Conservation (phyloP, 129 eudicot species). For the Tagetes patula region DNA sequence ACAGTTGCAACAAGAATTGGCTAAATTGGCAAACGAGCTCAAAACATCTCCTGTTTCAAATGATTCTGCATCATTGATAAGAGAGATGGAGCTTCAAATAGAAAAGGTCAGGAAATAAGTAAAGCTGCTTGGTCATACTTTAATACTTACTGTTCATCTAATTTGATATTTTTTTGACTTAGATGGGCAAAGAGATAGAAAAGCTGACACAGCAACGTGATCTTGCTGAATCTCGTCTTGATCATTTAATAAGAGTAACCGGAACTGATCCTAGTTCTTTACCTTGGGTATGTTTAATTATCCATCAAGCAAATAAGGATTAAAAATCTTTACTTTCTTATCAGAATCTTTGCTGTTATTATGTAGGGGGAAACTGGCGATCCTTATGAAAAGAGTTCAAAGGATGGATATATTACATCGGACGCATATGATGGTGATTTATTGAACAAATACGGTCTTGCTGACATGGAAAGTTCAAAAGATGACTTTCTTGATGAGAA, state of each 20-base stretch:
- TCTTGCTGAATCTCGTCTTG: conserved; percentile 62
- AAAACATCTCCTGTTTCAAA: conserved; percentile 37
- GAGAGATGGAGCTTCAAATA: conserved; percentile 62
- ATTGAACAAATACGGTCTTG: conserved; percentile 30
- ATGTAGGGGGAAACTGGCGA: conserved; percentile 37
- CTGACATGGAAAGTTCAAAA: conserved; percentile 21
- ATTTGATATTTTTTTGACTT: conserved; percentile 7
- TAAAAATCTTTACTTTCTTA: background rate
- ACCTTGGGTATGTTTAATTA: conserved; percentile 39
- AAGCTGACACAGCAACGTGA: conserved; percentile 75
- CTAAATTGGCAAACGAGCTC: conserved; percentile 60
- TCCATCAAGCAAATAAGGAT: background rate
- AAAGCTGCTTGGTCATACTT: background rate
- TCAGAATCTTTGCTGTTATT: conserved; percentile 18
- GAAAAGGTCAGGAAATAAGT: conserved; percentile 49
- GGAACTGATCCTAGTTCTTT: conserved; percentile 38
- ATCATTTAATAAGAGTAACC: conserved; percentile 46
- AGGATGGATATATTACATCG: background rate
- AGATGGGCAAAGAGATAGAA: conserved; percentile 75
- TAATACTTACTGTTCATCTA: conserved; percentile 1
- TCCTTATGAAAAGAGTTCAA: conserved; percentile 29
- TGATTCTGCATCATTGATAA: conserved; percentile 38
- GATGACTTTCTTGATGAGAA: conserved; percentile 46
- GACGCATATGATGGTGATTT: conserved; percentile 27
- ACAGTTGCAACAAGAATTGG: conserved; percentile 65